phyloP scores from a whole-genome alignment of 1,139 yeast genomes.

The Wickerhamomyces sp. region DNA sequence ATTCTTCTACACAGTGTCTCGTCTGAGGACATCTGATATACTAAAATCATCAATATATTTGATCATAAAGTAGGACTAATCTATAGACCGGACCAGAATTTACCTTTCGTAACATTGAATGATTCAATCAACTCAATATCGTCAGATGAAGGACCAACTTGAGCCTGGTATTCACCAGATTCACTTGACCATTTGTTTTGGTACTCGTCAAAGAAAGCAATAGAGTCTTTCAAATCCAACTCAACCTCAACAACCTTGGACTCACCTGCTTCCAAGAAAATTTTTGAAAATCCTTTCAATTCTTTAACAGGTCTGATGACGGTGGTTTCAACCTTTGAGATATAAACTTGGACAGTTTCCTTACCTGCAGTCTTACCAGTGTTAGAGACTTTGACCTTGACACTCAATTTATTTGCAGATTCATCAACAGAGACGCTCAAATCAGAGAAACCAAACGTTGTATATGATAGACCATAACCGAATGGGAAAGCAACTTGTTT shows the following conservation, averaged over 20 bases:
- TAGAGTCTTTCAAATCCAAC: conserved; percentile 43
- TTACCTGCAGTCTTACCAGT: conserved; percentile 38
- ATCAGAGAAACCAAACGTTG: conserved; percentile 36
- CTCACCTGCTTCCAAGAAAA: conserved; percentile 38
- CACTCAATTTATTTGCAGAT: conserved; percentile 30
- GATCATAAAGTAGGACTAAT: not conserved
- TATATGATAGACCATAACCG: conserved; percentile 60
- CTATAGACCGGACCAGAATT: conserved; percentile 21
- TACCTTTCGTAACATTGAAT: conserved; percentile 25
- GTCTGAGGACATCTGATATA: no score
- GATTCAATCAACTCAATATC: conserved; percentile 23
- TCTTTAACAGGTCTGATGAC: conserved; percentile 52
- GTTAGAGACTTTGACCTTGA: conserved; percentile 38
- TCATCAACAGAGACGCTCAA: conserved; percentile 23
- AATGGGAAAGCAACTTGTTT: conserved; percentile 49
- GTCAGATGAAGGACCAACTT: conserved; percentile 37
- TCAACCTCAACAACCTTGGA: conserved; percentile 31
- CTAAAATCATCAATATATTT: no score
- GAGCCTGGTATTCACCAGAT: conserved; percentile 43
- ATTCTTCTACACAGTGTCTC: no score
- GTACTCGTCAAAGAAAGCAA: conserved; percentile 50
- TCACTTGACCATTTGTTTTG: conserved; percentile 46
- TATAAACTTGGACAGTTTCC: conserved; percentile 41
- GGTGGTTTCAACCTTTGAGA: conserved; percentile 34
- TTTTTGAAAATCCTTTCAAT: conserved; percentile 50